Percentiles rank a stretch among this genome's conserved stretches.
phyloP scores from a whole-genome alignment of 768 basidiomycete genomes.

The Baorangia bicolor region DNA sequence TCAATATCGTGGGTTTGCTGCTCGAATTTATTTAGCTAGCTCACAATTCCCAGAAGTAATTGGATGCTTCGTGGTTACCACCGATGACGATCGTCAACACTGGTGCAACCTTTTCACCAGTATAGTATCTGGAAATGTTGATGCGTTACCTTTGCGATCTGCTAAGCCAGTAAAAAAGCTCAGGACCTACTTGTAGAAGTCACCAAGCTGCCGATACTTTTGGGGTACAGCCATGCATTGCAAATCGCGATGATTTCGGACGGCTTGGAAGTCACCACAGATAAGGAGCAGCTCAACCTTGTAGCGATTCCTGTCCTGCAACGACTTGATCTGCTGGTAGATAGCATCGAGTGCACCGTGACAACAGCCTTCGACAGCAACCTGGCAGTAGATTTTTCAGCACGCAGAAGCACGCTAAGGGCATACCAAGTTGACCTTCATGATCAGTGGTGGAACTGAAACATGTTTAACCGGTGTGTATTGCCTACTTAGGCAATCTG shows the following conservation, averaged over 20 bases:
- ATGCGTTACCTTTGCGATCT: not conserved
- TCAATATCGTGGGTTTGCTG: constrained; percentile 4
- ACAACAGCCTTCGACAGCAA: constrained; percentile 93
- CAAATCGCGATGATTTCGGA: constrained; percentile 82
- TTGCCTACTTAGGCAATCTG: no score
- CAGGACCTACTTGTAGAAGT: constrained; percentile 68
- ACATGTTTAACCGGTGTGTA: no score
- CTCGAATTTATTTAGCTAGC: constrained; percentile 26
- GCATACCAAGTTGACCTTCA: constrained; percentile 22
- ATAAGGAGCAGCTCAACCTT: constrained; percentile 85
- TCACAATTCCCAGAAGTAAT: constrained; percentile 95
- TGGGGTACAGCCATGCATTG: constrained; percentile 88
- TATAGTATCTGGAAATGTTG: constrained; percentile 68
- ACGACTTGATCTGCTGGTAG: constrained; percentile 63
- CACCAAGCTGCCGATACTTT: constrained; percentile 83
- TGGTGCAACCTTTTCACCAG: constrained; percentile 77
- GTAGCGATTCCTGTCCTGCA: constrained; percentile 62
- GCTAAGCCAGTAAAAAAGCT: not conserved
- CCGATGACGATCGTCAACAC: constrained; percentile 92
- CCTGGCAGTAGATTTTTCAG: constrained; percentile 38
- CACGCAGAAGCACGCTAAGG: not conserved
- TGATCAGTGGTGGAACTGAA: not conserved
- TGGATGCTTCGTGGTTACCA: constrained; percentile 97
- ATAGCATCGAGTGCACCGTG: constrained; percentile 92
- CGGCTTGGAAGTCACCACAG: constrained; percentile 95